Evolutionary conservation across 306 rosid species (phyloP).

Genomic region (Ceratonia siliqua): DNA sequence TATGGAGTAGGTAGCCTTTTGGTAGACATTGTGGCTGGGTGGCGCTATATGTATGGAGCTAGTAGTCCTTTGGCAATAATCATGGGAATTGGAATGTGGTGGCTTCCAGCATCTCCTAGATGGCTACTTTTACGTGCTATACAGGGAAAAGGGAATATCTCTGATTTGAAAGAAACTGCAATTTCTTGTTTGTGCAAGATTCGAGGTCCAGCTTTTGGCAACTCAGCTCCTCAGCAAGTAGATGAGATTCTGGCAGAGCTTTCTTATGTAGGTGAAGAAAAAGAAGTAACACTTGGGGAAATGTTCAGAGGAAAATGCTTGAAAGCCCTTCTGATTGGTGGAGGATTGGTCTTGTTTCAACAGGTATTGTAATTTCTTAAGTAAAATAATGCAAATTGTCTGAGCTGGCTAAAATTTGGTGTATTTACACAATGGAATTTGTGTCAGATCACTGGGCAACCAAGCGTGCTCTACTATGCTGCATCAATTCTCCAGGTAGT

Average conservation of each 20-base stretch:
- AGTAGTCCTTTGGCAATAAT: constrained; percentile 65
- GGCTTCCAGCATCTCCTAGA: constrained; percentile 92
- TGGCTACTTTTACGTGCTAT: constrained; percentile 85
- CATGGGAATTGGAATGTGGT: constrained; percentile 94
- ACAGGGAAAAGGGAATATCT: constrained; percentile 66
- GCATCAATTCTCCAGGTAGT: constrained; percentile 87
- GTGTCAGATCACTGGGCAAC: constrained; percentile 96
- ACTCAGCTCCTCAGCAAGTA: constrained; percentile 68
- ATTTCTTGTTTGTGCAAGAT: constrained; percentile 57
- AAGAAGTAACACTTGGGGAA: constrained; percentile 61
- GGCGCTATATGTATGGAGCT: constrained; percentile 89
- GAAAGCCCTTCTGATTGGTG: constrained; percentile 81
- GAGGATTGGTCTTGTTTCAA: constrained; percentile 90
- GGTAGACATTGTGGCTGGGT: constrained; percentile 68
- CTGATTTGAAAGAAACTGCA: constrained; percentile 54
- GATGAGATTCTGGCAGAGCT: constrained; percentile 84
- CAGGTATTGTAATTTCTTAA: constrained; percentile 62
- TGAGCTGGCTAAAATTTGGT: constrained; percentile 32
- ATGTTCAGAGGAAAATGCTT: constrained; percentile 75
- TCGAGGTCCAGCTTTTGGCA: constrained; percentile 59
- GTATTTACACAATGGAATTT: constrained; percentile 34
- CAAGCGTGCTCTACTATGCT: constrained; percentile 97
- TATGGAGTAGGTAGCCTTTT: constrained; percentile 87
- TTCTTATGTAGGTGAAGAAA: constrained; percentile 67
- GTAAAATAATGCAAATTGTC: constrained; percentile 30